Conservation (phyloP, 2,329 filamentous ascomycete species). For the Hypoxylon rubiginosum region DNA sequence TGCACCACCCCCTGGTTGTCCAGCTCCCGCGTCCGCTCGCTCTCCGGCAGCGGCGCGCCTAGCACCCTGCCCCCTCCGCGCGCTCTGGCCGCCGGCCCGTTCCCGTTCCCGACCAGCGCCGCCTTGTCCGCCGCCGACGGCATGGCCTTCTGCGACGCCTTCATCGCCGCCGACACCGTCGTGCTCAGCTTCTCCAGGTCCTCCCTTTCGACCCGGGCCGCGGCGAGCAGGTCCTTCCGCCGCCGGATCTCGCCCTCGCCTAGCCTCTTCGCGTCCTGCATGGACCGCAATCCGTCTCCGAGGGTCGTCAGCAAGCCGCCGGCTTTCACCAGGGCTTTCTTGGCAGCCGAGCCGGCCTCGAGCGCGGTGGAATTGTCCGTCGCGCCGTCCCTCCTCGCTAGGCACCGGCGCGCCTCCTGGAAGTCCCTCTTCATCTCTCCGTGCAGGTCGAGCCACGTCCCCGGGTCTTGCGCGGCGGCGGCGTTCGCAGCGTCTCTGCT, state of each 20-base stretch:
- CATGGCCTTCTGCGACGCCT: constrained; percentile 63
- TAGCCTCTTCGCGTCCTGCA: constrained; percentile 68
- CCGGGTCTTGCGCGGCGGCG: constrained; percentile 68
- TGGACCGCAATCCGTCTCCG: constrained; percentile 72
- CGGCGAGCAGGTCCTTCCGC: constrained; percentile 76
- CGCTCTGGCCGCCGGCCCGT: too few species aligned
- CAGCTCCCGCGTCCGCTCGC: constrained; percentile 79
- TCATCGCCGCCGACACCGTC: constrained; percentile 55
- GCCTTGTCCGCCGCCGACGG: constrained; percentile 64
- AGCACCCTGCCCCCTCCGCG: constrained; percentile 78
- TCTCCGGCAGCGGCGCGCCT: constrained; percentile 80
- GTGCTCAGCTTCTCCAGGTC: constrained; percentile 80
- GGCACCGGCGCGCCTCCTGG: constrained; percentile 73
- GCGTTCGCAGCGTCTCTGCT: constrained; percentile 54
- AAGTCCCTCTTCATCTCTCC: constrained; percentile 79
- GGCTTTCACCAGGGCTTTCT: constrained; percentile 78
- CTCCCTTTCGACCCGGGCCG: constrained; percentile 80
- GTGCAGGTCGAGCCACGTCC: constrained; percentile 82
- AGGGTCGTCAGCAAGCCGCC: constrained; percentile 73
- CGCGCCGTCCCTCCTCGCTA: constrained; percentile 77
- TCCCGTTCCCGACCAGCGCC: constrained; percentile 60
- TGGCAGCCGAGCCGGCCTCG: constrained; percentile 80
- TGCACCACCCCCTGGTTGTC: constrained; percentile 82
- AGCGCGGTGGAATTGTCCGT: constrained; percentile 60
- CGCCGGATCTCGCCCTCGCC: constrained; percentile 82